Evolutionary conservation across 208 protist genomes (phyloP), one percentile per base, ranked within the genome.

Genomic region (Trichomonas vaginalis): DNA sequence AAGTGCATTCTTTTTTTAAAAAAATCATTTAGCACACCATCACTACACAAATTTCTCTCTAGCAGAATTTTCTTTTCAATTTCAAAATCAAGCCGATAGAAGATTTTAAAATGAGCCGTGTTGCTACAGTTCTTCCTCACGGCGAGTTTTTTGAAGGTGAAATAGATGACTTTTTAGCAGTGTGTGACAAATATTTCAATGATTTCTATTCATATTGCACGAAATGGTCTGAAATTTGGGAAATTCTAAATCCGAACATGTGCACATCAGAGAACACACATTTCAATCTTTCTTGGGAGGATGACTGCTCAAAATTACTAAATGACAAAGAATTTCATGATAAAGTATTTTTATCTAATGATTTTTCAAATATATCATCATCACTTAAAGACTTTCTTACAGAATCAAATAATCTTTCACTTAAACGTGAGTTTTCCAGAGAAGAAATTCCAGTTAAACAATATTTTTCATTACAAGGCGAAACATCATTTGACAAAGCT

Each of bases 321-420:
- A 92, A 42, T 39, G 86, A 92, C 32, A 92, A 92, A 92, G 45
- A 56, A 56, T 92, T 92, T 92, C 86, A 92, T 21, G 86, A 92
- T 15, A 51, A 92, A 39, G 51, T 92, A 37, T 92, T 45, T 51
- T 23, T 48, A 37, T 8, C 48, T 17, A 15, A 40, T 17, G 86
- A 92, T 51, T 92, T 45, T 92, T 51, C 45, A 39, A 37, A 39
- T 35, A 48, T 92, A n/a, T 21, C 23, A 47, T 92, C 86, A 51
- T 39, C 40, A 15, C 17, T 92, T 21, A 2, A 27, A 21, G 15
- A 48, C 48, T 92, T 49, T 39, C 56, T 92, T 27, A 27, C 48
- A 92, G 45, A 92, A 15, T 92, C 86, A 35, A 92, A n/a, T 15
- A 56, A 48, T 17, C 27, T 92, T 2, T 39, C 46, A 27, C 27